Evolutionary conservation across 331 rosid species (phyloP), one percentile per base, ranked within the genome.

Genomic region (Stylosanthes scabra): DNA sequence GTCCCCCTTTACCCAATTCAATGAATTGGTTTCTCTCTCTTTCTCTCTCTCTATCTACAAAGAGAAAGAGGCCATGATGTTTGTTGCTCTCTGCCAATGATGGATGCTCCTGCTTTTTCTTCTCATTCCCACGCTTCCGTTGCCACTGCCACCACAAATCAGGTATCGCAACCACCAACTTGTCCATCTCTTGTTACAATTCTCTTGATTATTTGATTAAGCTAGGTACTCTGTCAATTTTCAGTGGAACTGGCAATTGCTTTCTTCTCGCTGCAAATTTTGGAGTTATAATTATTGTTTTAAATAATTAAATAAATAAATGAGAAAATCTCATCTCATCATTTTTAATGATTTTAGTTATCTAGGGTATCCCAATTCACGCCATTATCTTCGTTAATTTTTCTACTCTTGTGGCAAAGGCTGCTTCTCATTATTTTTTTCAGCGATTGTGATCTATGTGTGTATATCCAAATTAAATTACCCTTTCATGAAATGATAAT

Each of bases 101-200:
- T 71, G 82, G 83, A 80, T 67, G 73, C 90, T 64, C 76, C 50
- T 34, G 82, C 86, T 74, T 57, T 74, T 75, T 80, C 84, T 11
- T 82, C 88, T 9, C 66, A 88, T 60, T 72, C 86, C 85, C 76
- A 80, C 25, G 85, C 64, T 67, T 88, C 86, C 67, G 29, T 75
- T 63, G 63, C 81, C 72, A 59, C 87, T 63, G 63, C 81, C 70
- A 63, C 87, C 72, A 83, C 70, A 76, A 85, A 89, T 82, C 91
- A 85, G 91, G 95, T 89, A 76, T 52, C 11, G 20, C 49, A 20
- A 41, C 59, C 11, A n/a, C 7, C 14, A 12, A 9, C 55, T 7
- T 14, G n/a, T 14, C 15, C 39, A 3, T 68, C 49, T 62, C 8
- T 50, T 60, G 28, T 66, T 44, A 8, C 2, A 67, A 3, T 20